Evolutionary conservation across 768 basidiomycete genomes (phyloP), one percentile per base, ranked within the genome.

Genomic region (Trametopsis cervina): DNA sequence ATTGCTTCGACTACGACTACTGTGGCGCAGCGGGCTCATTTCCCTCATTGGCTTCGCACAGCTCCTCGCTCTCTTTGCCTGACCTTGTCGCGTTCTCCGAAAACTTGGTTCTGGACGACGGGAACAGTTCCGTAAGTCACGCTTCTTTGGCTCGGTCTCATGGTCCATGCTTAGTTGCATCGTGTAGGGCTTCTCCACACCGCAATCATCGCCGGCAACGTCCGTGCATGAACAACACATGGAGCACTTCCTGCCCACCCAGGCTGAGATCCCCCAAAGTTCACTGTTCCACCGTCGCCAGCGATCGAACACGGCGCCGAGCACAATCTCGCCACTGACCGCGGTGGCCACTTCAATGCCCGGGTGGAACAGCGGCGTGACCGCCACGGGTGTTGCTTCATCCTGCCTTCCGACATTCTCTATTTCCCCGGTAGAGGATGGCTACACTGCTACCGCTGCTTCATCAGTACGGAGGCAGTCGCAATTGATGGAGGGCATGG

Each of bases 311-410:
- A 57, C 58, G 7, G 57, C 60, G 7, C 56, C 57, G 15, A 57
- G 54, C 41, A 50, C 51, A 26, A 43, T 53, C 11, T 62, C 68
- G 22, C 65, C 69, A 2, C 53, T 67, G 38, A 53, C 58, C 41
- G 57, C 61, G n/a, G 52, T 63, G 29, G 55, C 66, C 25, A 70
- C 72, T 3, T 69, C 73, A n/a, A 58, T 74, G 33, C 47, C 62
- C 12, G 60, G 61, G 38, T 74, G 73, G 73, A 68, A 71, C 48
- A 65, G 61, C 21, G 60, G 68, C 15, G 48, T 24, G 27, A 42
- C 40, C 15, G 25, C 47, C 6, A 42, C 40, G 10, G 39, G 24
- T 36, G 38, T 36, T 26, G 39, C 43, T 2, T 4, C 25, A 10
- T 26, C 42, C 15, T 26, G 27, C 1, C 40, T 42, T 27, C 51